Conservation (phyloP, 352 stramenopile species). For the Aphanomyces astaci region DNA sequence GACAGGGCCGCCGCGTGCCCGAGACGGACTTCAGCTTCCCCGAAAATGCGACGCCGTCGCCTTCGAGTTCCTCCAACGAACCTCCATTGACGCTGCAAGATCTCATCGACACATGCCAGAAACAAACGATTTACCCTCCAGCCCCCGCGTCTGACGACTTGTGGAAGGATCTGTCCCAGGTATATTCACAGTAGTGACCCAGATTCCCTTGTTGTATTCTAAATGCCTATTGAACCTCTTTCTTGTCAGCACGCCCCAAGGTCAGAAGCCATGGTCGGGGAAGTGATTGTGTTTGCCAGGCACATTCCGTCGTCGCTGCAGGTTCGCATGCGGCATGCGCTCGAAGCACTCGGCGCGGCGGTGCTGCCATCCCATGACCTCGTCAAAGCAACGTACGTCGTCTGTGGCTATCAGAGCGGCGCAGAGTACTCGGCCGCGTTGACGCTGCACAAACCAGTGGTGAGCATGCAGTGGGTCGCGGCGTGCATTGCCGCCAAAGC, state of each 20-base stretch:
- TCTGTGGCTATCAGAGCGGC: slow-evolving; percentile 70
- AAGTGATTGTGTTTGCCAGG: slow-evolving; percentile 64
- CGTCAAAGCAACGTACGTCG: slow-evolving; percentile 62
- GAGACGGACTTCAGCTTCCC: slow-evolving; percentile 42
- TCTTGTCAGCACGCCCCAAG: not conserved
- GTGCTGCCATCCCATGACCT: slow-evolving; percentile 65
- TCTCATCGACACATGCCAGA: slow-evolving; percentile 1
- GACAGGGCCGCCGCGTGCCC: slow-evolving; percentile 39
- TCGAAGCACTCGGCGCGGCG: slow-evolving; percentile 72
- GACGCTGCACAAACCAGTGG: slow-evolving; percentile 57
- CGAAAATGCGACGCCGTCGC: not conserved
- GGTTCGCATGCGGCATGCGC: slow-evolving; percentile 56
- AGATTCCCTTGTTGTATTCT: too few species aligned
- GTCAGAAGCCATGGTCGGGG: slow-evolving; percentile 33
- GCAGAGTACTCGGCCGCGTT: slow-evolving; percentile 74
- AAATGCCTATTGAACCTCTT: too few species aligned
- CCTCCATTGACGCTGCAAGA: not conserved
- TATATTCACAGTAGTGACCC: too few species aligned
- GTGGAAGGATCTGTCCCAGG: slow-evolving; percentile 22
- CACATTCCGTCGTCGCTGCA: slow-evolving; percentile 60
- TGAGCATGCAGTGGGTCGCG: slow-evolving; percentile 77
- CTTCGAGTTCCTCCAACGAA: too few species aligned
- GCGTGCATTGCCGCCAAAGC: slow-evolving; percentile 29
- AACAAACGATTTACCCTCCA: not conserved
- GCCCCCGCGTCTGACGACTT: not conserved